Percentiles rank a stretch among this genome's conserved stretches.
These are phyloP conservation scores for Gossypium stocksii DNA, from an alignment of 345 rosid genomes.

Conservation along the genomic window DNA sequence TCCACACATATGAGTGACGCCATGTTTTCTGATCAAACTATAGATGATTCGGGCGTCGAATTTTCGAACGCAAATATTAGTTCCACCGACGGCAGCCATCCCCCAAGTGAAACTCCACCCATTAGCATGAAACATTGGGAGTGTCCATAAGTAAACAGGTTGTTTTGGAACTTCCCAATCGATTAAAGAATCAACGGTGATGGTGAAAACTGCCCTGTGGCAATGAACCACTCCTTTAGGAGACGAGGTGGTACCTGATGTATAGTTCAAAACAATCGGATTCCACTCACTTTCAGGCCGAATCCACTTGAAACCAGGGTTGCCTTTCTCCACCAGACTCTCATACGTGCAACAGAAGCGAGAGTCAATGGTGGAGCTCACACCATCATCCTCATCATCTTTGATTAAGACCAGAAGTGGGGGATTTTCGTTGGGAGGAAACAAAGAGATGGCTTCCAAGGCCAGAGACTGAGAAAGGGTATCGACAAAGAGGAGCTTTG, in stretches of 20 bases:
- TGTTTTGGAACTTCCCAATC: slow-evolving; percentile 55
- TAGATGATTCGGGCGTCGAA: slow-evolving; percentile 50
- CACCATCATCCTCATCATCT: slow-evolving; percentile 31
- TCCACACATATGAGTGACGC: slow-evolving; percentile 43
- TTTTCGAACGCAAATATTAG: slow-evolving; percentile 67
- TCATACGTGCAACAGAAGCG: slow-evolving; percentile 41
- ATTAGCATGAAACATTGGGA: slow-evolving; percentile 20
- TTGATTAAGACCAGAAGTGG: slow-evolving; percentile 50
- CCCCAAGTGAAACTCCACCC: slow-evolving; percentile 84
- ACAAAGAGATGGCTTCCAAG: slow-evolving; percentile 48
- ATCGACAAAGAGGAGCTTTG: slow-evolving; percentile 71
- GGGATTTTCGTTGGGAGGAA: slow-evolving; percentile 23
- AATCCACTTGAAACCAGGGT: slow-evolving; percentile 43
- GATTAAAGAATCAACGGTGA: slow-evolving; percentile 44
- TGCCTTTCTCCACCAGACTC: slow-evolving; percentile 47
- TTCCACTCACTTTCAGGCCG: slow-evolving; percentile 62
- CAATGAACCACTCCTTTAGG: slow-evolving; percentile 87
- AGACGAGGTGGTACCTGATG: slow-evolving; percentile 84
- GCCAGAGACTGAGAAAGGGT: slow-evolving; percentile 32
- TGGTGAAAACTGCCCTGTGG: slow-evolving; percentile 60
- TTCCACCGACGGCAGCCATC: slow-evolving; percentile 79
- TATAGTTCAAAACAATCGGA: slow-evolving; percentile 63
- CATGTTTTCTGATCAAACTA: slow-evolving; percentile 40
- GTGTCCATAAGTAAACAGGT: slow-evolving; percentile 81
- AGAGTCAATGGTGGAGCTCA: slow-evolving; percentile 7